A percentile compares a stretch with the other conserved stretches of the same genome.
phyloP scores from a whole-genome alignment of 176 grass and related monocot genomes.

The Oryza rufipogon region DNA sequence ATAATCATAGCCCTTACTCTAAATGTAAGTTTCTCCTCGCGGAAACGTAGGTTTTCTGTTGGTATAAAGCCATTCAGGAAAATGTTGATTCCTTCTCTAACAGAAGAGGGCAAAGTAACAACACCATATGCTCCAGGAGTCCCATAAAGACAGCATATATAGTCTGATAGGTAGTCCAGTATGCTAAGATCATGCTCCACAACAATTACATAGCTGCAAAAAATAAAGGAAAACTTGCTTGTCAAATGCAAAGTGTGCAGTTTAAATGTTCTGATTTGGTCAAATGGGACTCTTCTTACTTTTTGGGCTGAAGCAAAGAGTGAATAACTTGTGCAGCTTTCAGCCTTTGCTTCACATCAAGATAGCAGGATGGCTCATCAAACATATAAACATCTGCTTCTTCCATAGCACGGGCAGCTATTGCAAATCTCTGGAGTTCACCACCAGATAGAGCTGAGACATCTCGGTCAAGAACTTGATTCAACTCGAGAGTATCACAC shows the following conservation, averaged over 20 bases:
- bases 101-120: slow-evolving; percentile 76
- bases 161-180: slow-evolving; percentile 78
- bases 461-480: slow-evolving; percentile 69
- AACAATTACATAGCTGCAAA: slow-evolving; percentile 75
- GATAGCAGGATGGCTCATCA: slow-evolving; percentile 62
- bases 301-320: slow-evolving; percentile 53
- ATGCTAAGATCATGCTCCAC: slow-evolving; percentile 79
- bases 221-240: slow-evolving; percentile 21
- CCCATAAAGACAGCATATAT: slow-evolving; percentile 84
- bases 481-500: slow-evolving; percentile 66
- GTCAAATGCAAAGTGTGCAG: not conserved
- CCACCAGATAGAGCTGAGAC: slow-evolving; percentile 76
- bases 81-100: slow-evolving; percentile 85
- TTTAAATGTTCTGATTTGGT: slow-evolving; percentile 35
- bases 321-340: slow-evolving; percentile 46
- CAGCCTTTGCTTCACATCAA: slow-evolving; percentile 54
- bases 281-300: slow-evolving; percentile 36
- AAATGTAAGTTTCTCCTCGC: slow-evolving; percentile 81
- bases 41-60: slow-evolving; percentile 76
- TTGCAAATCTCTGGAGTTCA: slow-evolving; percentile 85
- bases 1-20: slow-evolving; percentile 46
- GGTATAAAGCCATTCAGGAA: slow-evolving; percentile 79
- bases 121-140: slow-evolving; percentile 76
- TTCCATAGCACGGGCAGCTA: slow-evolving; percentile 64
- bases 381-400: slow-evolving; percentile 77